Percentiles rank a stretch among this genome's conserved stretches.
These are phyloP conservation scores for Sechiopsis laciniata DNA, from an alignment of 306 rosid genomes.

Conservation along the genomic window DNA sequence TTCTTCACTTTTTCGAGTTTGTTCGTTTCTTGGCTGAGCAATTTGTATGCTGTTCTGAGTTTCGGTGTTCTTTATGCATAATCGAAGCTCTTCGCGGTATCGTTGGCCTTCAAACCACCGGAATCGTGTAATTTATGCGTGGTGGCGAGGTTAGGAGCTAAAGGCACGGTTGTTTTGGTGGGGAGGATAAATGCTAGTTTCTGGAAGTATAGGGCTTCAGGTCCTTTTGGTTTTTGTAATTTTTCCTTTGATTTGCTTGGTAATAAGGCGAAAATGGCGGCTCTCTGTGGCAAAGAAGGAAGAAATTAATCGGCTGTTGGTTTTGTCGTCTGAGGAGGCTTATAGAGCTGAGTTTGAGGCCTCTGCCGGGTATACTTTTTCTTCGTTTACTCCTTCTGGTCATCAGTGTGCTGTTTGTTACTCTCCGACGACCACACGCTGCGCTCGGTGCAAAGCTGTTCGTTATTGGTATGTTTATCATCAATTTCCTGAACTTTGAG, in stretches of 20 bases:
- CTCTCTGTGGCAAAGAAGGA: conserved; percentile 51
- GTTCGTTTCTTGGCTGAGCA: neutral
- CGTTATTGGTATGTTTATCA: conserved; percentile 66
- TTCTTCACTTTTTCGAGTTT: neutral
- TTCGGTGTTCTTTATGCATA: conserved; percentile 12
- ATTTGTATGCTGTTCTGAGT: conserved; percentile 22
- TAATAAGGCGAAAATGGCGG: conserved; percentile 59
- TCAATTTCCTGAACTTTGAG: neutral
- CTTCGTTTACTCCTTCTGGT: conserved; percentile 10
- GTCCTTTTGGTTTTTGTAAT: conserved; percentile 44
- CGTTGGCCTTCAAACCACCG: conserved; percentile 13
- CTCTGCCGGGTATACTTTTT: conserved; percentile 25
- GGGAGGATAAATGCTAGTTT: conserved; percentile 68
- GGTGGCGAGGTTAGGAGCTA: conserved; percentile 38
- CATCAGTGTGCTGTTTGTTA: conserved; percentile 68
- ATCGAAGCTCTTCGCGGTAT: conserved; percentile 18
- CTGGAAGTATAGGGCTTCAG: conserved; percentile 77
- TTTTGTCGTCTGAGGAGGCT: conserved; percentile 67
- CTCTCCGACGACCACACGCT: conserved; percentile 64
- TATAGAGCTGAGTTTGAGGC: conserved; percentile 74
- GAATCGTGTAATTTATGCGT: conserved; percentile 42
- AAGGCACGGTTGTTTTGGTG: conserved; percentile 32
- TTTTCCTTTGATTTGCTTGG: conserved; percentile 44
- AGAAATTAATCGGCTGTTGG: conserved; percentile 71
- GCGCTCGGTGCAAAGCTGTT: conserved; percentile 74